Percentiles rank a stretch among this genome's conserved stretches.
Conservation (phyloP, 441 rosid genomes). For the Gossypium gossypioides region DNA sequence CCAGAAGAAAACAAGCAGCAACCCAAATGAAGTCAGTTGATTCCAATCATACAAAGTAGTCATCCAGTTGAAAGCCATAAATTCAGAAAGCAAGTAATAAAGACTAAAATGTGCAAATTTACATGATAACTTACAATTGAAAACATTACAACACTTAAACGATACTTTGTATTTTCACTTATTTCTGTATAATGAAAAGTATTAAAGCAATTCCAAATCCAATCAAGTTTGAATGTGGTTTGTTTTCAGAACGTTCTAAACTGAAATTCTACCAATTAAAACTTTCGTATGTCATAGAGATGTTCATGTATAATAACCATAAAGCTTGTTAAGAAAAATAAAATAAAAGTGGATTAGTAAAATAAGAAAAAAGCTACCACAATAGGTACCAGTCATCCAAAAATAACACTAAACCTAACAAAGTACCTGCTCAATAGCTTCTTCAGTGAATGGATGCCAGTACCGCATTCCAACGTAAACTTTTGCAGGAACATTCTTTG, state of each 20-base stretch:
- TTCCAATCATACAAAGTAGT: background rate
- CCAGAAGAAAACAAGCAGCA: background rate
- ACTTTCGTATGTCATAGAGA: background rate
- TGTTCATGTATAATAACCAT: background rate
- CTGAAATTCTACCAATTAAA: background rate
- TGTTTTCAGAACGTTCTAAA: background rate
- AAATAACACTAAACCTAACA: background rate
- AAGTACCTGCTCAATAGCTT: conserved; percentile 85
- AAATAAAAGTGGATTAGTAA: background rate
- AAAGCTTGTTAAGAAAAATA: background rate
- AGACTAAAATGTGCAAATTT: background rate
- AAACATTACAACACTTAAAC: background rate
- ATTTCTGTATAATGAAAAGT: background rate
- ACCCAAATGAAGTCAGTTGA: background rate
- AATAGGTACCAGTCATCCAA: background rate
- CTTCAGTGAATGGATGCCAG: conserved; percentile 98
- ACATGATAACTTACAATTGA: background rate
- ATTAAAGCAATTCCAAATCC: background rate
- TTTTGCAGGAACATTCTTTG: conserved; percentile 71
- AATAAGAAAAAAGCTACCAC: background rate
- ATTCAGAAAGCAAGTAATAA: background rate
- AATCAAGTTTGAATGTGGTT: background rate
- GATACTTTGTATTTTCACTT: background rate
- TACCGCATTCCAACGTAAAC: conserved; percentile 98
- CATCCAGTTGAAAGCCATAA: background rate